Evolutionary conservation across 2,329 filamentous ascomycete genomes (phyloP), one percentile per base, ranked within the genome.

Genomic region (Scorias spongiosa): DNA sequence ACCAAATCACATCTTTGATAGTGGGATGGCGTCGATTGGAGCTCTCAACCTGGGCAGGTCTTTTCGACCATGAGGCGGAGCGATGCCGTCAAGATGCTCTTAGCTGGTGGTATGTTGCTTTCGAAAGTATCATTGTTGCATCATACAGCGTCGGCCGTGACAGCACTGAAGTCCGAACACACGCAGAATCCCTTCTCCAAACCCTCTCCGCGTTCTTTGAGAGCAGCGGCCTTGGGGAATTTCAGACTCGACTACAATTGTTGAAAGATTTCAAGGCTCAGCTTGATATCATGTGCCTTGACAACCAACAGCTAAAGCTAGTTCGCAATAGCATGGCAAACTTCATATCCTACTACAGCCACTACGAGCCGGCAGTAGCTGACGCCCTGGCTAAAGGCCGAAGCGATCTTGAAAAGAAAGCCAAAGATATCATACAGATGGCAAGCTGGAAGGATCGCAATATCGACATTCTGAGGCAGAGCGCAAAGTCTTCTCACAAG

Each of bases 371-470:
- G 45, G 66, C 74, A 5, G 76, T 88, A 7, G 65, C 71, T 10
- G 80, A 85, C 48, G 65, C 71, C 1, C 72, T 95, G 30, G 66
- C 66, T 15, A 76, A 75, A 39, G 83, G 80, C n/a, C 77, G 86
- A 44, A 67, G 71, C 6, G 70, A 74, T 0, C 71, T 96, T n/a
- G 89, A 96, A 60, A 94, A 87, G 63, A 79, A 86, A 45, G 85
- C 96, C 73, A 89, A 83, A 59, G 84, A 96, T 53, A 80, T 95
- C n/a, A 74, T 98, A 12, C 77, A 93, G 42, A 69, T 98, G 54
- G 87, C 88, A 7, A 95, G 87, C 62, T 98, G 93, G 93, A 95
- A 93, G 61, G 91, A 98, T 54, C 94, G 85, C 17, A 98, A 96
- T 56, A 93, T 98, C 48, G 81, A 81, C 40, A 84, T 86, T 1